Evolutionary conservation across 768 basidiomycete species (phyloP).

Genomic region (Lactarius evosmus): DNA sequence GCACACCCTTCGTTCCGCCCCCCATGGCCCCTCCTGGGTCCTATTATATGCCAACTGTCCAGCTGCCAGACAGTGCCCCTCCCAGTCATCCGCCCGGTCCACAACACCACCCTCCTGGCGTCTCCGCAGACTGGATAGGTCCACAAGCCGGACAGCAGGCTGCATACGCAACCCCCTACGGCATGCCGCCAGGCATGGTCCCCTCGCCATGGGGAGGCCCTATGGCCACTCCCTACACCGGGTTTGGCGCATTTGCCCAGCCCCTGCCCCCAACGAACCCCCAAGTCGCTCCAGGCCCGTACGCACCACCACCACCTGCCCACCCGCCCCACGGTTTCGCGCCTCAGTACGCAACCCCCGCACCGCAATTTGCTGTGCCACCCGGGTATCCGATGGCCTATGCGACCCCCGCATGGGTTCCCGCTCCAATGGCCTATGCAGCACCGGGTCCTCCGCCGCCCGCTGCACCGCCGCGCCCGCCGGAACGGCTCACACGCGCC

Average conservation of each 20-base stretch:
- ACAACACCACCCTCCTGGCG: constrained; percentile 29
- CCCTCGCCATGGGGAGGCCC: constrained; percentile 15
- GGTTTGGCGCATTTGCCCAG: constrained; percentile 34
- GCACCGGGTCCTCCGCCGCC: constrained; percentile 26
- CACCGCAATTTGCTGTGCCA: constrained; percentile 18
- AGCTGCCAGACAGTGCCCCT: constrained; percentile 28
- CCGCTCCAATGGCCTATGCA: constrained; percentile 15
- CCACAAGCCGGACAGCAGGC: constrained; percentile 22
- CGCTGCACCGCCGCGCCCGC: constrained; percentile 30
- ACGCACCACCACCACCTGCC: constrained; percentile 7
- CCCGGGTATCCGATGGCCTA: constrained; percentile 22
- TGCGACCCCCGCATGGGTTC: constrained; percentile 10
- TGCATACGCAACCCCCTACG: constrained; percentile 21
- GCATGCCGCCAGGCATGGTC: neutral
- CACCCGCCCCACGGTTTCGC: constrained; percentile 12
- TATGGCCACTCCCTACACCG: constrained; percentile 28
- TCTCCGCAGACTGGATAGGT: constrained; percentile 36
- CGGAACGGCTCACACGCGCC: constrained; percentile 32
- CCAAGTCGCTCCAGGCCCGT: neutral
- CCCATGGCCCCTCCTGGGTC: constrained; percentile 31
- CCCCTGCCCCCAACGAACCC: constrained; percentile 34
- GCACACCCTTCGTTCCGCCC: constrained; percentile 27
- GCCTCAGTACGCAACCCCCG: constrained; percentile 20
- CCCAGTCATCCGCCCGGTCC: constrained; percentile 16
- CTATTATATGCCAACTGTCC: constrained; percentile 35